Percentiles rank a stretch among this genome's conserved stretches.
Conservation (phyloP, 257 asterid genomes). For the Solanum acaule region DNA sequence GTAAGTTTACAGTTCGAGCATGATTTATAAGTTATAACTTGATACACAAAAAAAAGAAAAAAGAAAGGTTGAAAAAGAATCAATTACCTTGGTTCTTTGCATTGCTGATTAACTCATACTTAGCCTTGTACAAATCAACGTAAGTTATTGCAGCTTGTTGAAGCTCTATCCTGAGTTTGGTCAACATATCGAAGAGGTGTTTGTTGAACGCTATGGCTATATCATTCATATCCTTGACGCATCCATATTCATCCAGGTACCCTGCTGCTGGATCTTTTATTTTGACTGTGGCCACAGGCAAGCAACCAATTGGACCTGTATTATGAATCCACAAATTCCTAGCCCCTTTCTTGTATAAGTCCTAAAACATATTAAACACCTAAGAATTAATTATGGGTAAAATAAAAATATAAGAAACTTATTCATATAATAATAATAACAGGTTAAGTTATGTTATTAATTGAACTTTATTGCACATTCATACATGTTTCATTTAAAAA, state of each 20-base stretch:
- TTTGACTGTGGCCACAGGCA: constrained; percentile 19
- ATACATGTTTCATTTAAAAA: no score
- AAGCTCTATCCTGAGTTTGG: constrained; percentile 21
- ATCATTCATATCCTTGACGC: constrained; percentile 21
- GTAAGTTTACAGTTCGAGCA: neutral
- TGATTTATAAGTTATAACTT: neutral
- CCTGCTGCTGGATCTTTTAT: constrained; percentile 12
- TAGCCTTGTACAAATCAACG: constrained; percentile 38
- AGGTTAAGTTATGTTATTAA: no score
- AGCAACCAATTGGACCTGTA: constrained; percentile 45
- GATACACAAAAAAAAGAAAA: neutral
- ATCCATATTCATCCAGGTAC: constrained; percentile 26
- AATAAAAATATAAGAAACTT: neutral
- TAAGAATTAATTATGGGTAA: no score
- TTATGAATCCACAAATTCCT: constrained; percentile 54
- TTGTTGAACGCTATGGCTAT: constrained; percentile 30
- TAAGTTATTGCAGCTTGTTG: constrained; percentile 23
- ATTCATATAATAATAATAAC: neutral
- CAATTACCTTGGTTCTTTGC: constrained; percentile 22
- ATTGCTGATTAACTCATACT: constrained; percentile 29
- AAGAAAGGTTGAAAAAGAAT: neutral
- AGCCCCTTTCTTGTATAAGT: constrained; percentile 30
- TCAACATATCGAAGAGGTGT: constrained; percentile 25
- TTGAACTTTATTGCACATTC: neutral
- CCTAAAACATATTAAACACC: constrained; percentile 4